Conservation (phyloP, 2,329 filamentous ascomycete species). For the Domatiomyces globalis region DNA sequence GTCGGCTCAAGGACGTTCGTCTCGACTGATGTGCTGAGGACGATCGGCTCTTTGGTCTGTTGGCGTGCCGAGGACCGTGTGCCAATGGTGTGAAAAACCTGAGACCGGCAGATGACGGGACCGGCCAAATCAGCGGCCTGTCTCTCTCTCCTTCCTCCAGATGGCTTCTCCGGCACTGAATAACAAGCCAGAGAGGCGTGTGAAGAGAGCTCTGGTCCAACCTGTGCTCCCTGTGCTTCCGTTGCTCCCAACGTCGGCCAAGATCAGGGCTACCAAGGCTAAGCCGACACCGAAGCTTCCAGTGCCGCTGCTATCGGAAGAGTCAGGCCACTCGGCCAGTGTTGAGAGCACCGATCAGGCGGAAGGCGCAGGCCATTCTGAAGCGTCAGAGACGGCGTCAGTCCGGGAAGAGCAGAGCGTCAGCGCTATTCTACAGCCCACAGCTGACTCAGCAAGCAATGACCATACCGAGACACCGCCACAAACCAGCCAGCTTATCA, state of each 20-base stretch:
- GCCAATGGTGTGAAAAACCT: background rate
- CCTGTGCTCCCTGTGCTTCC: constrained; percentile 1
- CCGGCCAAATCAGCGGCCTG: background rate
- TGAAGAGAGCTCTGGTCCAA: background rate
- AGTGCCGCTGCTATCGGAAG: background rate
- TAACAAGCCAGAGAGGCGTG: background rate
- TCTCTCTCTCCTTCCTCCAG: background rate
- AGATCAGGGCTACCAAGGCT: background rate
- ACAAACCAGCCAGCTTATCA: background rate
- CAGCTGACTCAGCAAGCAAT: background rate
- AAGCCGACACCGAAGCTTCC: background rate
- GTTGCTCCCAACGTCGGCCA: background rate
- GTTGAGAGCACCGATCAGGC: background rate
- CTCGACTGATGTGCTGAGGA: background rate
- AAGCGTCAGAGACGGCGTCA: background rate
- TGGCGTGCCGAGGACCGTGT: background rate
- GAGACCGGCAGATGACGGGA: background rate
- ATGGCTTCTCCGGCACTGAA: background rate
- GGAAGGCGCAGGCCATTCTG: background rate
- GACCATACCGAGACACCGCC: background rate
- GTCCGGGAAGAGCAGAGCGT: background rate
- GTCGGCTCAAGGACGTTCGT: background rate
- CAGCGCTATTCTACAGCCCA: background rate
- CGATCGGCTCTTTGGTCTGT: background rate
- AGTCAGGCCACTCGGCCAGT: background rate